These are phyloP conservation scores for Ogataea wickerhamii DNA, from an alignment of 805 yeast species.

Conservation along the genomic window DNA sequence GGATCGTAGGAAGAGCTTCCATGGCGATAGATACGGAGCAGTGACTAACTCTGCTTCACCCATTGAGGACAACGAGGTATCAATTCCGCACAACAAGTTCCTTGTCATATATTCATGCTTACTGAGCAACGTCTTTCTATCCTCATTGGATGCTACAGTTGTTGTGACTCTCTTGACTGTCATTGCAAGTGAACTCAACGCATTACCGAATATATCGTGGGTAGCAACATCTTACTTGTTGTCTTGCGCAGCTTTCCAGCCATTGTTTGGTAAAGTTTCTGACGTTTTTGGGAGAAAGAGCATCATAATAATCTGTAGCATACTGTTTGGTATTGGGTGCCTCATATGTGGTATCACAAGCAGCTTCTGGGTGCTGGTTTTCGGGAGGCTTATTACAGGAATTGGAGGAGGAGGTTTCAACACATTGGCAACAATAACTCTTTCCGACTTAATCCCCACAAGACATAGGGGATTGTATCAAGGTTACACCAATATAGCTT, in stretches of 20 bases:
- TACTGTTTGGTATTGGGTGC: slow-evolving; percentile 37
- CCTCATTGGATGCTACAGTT: slow-evolving; percentile 51
- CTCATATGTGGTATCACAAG: slow-evolving; percentile 38
- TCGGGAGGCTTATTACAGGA: slow-evolving; percentile 72
- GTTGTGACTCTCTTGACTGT: slow-evolving; percentile 48
- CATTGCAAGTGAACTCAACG: slow-evolving; percentile 49
- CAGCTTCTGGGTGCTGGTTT: slow-evolving; percentile 39
- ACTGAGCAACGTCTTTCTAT: slow-evolving; percentile 33
- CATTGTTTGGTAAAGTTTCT: slow-evolving; percentile 49
- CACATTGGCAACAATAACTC: slow-evolving; percentile 67
- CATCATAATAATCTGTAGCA: slow-evolving; percentile 31
- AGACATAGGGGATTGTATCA: slow-evolving; percentile 78
- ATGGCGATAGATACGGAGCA: background rate
- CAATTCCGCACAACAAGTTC: background rate
- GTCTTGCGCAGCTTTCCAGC: slow-evolving; percentile 47
- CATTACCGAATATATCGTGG: slow-evolving; percentile 40
- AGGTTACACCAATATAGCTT: slow-evolving; percentile 73
- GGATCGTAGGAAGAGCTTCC: background rate
- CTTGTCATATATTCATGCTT: slow-evolving; percentile 11
- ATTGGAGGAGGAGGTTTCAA: slow-evolving; percentile 87
- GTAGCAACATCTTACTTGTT: slow-evolving; percentile 39
- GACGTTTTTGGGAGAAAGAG: slow-evolving; percentile 50
- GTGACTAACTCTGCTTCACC: background rate
- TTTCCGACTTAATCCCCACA: slow-evolving; percentile 72
- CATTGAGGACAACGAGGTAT: background rate